Evolutionary conservation across 2,329 filamentous ascomycete species (phyloP).

Genomic region (Ophiostoma quercus): DNA sequence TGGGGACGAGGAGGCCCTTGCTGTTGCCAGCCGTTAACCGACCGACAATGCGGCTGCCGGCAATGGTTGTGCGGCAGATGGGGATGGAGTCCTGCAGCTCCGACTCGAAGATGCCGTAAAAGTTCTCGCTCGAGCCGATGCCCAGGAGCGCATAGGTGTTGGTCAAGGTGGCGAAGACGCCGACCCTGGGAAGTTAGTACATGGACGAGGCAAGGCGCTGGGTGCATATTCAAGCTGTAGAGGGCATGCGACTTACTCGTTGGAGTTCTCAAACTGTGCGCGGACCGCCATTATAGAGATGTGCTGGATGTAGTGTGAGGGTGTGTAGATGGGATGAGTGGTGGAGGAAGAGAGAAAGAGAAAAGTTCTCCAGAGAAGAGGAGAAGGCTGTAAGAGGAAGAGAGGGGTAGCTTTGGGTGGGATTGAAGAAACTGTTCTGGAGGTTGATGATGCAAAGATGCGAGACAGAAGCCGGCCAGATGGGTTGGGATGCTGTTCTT

Average conservation of each 20-base stretch:
- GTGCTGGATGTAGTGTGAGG: slow-evolving; percentile 9
- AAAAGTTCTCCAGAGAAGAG: slow-evolving; percentile 9
- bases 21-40: slow-evolving; percentile 94
- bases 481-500: neutral
- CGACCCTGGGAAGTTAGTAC: slow-evolving; percentile 58
- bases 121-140: slow-evolving; percentile 94
- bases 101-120: slow-evolving; percentile 97
- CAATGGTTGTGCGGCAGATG: slow-evolving; percentile 94
- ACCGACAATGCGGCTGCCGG: slow-evolving; percentile 91
- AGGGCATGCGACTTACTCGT: slow-evolving; percentile 60
- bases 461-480: neutral
- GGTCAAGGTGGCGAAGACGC: slow-evolving; percentile 93
- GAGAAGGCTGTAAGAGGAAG: neutral
- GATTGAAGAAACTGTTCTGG: neutral
- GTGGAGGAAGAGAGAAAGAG: neutral
- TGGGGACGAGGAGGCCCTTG: slow-evolving; percentile 93
- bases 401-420: slow-evolving; percentile 5
- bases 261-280: slow-evolving; percentile 82
- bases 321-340: neutral
- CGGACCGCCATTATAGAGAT: slow-evolving; percentile 56
- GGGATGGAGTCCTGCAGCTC: slow-evolving; percentile 97
- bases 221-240: neutral
- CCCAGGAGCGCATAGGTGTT: slow-evolving; percentile 96
- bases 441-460: neutral
- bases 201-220: neutral